Percentiles rank a stretch among this genome's conserved stretches.
Conservation (phyloP, 768 basidiomycete species). For the Harrya chromipes region DNA sequence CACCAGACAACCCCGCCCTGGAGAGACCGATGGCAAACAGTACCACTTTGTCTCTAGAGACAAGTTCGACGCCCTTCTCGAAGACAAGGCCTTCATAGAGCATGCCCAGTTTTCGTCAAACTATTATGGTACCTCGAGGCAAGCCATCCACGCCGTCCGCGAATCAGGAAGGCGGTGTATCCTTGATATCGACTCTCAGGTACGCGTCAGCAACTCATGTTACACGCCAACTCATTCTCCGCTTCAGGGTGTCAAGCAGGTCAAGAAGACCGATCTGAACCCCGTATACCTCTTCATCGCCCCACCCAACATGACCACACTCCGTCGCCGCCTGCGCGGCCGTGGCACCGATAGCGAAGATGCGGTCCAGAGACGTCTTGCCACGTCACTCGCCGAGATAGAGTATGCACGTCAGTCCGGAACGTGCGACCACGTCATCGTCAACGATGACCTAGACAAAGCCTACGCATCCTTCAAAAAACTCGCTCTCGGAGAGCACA, state of each 20-base stretch:
- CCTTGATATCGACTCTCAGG: constrained; percentile 96
- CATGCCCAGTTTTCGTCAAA: constrained; percentile 92
- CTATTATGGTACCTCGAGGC: constrained; percentile 87
- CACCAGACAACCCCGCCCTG: constrained; percentile 78
- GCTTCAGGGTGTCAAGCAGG: constrained; percentile 85
- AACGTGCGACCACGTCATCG: constrained; percentile 77
- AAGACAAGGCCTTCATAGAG: constrained; percentile 82
- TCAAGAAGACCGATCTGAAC: constrained; percentile 77
- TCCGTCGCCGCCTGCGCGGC: constrained; percentile 66
- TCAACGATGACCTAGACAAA: constrained; percentile 85
- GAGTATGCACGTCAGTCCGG: constrained; percentile 75
- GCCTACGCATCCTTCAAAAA: constrained; percentile 77
- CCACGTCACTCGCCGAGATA: constrained; percentile 76
- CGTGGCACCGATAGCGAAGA: constrained; percentile 84
- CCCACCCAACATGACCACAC: constrained; percentile 73
- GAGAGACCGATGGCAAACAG: constrained; percentile 77
- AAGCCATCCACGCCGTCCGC: constrained; percentile 68
- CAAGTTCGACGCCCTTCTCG: constrained; percentile 68
- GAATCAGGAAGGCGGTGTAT: constrained; percentile 77
- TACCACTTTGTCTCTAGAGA: constrained; percentile 82
- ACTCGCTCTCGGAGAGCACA: constrained; percentile 68
- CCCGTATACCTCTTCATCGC: constrained; percentile 92
- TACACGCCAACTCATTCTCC: neutral
- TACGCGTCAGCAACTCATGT: neutral
- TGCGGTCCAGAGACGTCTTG: constrained; percentile 70